These are phyloP conservation scores for Coemansia sp. DNA, from an alignment of 192 early-diverging fungal species.

Conservation along the genomic window DNA sequence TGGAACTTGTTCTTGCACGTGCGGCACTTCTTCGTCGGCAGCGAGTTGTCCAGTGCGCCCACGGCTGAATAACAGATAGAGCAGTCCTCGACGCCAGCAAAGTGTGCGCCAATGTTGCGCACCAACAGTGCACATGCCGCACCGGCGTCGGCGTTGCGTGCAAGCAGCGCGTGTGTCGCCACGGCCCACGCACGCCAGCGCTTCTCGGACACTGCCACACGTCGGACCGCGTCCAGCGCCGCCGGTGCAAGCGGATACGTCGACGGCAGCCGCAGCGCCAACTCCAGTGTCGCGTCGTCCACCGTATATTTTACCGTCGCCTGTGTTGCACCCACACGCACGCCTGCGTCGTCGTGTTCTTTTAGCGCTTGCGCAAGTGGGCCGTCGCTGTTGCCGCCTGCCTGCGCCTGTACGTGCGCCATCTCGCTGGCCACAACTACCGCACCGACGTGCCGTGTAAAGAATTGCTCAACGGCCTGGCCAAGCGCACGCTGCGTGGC, in stretches of 20 bases:
- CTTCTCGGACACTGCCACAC: conserved; percentile 53
- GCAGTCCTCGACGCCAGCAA: conserved; percentile 97
- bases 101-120: conserved; percentile 86
- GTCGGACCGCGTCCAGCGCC: conserved; percentile 37
- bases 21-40: conserved; percentile 86
- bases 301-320: conserved; percentile 40
- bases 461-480: conserved; percentile 33
- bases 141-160: conserved; percentile 76
- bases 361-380: conserved; percentile 25
- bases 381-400: neutral
- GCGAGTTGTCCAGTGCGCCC: conserved; percentile 75
- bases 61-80: conserved; percentile 97
- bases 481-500: conserved; percentile 25
- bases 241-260: conserved; percentile 50
- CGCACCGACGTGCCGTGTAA: conserved; percentile 19
- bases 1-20: conserved; percentile 98
- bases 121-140: conserved; percentile 77
- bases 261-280: conserved; percentile 47
- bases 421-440: conserved; percentile 18
- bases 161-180: conserved; percentile 54
- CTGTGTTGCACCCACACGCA: conserved; percentile 23
- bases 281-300: conserved; percentile 52
- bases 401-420: conserved; percentile 21
- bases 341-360: conserved; percentile 37
- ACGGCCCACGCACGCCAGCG: conserved; percentile 58